phyloP scores from a whole-genome alignment of 257 asterid species.

The Solanum appendiculatum region DNA sequence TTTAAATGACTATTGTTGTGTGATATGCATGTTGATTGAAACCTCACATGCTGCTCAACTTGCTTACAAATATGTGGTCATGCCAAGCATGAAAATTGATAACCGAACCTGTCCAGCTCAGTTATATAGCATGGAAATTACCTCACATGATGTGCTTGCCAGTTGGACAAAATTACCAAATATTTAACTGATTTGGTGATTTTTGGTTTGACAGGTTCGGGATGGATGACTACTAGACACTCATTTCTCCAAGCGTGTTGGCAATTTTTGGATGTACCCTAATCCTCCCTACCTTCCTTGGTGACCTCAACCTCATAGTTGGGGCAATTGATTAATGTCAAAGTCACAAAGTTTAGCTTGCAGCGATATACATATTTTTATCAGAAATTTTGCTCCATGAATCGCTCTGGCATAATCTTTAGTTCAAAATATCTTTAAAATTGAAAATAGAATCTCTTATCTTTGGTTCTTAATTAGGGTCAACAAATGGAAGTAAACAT shows the following conservation, averaged over 20 bases:
- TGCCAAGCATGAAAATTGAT: background rate
- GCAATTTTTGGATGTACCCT: background rate
- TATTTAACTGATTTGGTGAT: background rate
- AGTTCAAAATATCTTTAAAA: background rate
- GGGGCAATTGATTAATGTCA: background rate
- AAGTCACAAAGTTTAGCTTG: background rate
- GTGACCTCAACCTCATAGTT: background rate
- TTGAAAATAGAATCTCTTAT: background rate
- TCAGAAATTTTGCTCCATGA: background rate
- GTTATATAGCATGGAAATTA: too few relatives aligned
- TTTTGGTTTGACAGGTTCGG: background rate
- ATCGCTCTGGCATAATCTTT: background rate
- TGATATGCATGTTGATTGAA: background rate
- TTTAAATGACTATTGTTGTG: background rate
- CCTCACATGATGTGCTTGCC: background rate
- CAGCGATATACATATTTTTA: background rate
- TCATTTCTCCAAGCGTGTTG: background rate
- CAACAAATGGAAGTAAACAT: background rate
- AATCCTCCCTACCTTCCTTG: background rate
- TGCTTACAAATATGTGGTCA: background rate
- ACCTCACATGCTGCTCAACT: background rate
- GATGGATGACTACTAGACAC: background rate
- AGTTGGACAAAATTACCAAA: background rate
- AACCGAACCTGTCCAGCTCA: too few relatives aligned
- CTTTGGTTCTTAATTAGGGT: background rate